phyloP scores from a whole-genome alignment of 768 basidiomycete genomes.

The Steccherinum ochraceum region DNA sequence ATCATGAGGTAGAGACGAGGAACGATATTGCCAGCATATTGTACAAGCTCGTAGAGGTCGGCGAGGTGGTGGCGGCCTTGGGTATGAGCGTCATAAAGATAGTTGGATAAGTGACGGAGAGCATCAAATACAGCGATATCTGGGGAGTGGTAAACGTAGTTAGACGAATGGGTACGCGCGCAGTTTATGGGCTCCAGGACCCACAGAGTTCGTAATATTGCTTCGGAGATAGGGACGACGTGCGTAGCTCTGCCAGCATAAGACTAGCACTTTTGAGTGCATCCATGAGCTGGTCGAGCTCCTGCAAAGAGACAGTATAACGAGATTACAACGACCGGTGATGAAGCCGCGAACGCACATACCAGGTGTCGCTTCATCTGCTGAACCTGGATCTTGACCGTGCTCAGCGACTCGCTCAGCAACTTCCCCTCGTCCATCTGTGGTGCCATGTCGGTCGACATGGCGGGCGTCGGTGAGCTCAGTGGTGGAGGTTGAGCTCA shows the following conservation, averaged over 20 bases:
- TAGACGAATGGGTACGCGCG: background rate
- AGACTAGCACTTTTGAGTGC: slow-evolving; percentile 94
- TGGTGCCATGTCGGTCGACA: background rate
- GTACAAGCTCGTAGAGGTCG: slow-evolving; percentile 98
- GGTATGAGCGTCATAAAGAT: slow-evolving; percentile 93
- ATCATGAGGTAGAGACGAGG: slow-evolving; percentile 97
- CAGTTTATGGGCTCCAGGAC: slow-evolving; percentile 7
- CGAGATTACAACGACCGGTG: background rate
- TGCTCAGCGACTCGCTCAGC: slow-evolving; percentile 77
- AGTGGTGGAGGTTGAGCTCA: background rate
- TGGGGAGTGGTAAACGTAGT: slow-evolving; percentile 23
- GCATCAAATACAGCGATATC: slow-evolving; percentile 99
- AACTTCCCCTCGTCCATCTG: slow-evolving; percentile 75
- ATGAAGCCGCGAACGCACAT: slow-evolving; percentile 14
- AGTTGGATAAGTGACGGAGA: slow-evolving; percentile 89
- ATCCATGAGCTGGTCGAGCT: slow-evolving; percentile 97
- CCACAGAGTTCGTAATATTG: slow-evolving; percentile 98
- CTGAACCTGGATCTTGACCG: slow-evolving; percentile 86
- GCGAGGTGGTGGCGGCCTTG: slow-evolving; percentile 92
- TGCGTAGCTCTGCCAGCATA: slow-evolving; percentile 95
- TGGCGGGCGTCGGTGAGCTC: background rate
- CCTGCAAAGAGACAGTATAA: slow-evolving; percentile 40
- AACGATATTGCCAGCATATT: slow-evolving; percentile 96
- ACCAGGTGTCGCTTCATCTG: slow-evolving; percentile 95
- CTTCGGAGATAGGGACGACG: slow-evolving; percentile 89